Conservation (phyloP, 306 rosid genomes). For the Castanea crenata region DNA sequence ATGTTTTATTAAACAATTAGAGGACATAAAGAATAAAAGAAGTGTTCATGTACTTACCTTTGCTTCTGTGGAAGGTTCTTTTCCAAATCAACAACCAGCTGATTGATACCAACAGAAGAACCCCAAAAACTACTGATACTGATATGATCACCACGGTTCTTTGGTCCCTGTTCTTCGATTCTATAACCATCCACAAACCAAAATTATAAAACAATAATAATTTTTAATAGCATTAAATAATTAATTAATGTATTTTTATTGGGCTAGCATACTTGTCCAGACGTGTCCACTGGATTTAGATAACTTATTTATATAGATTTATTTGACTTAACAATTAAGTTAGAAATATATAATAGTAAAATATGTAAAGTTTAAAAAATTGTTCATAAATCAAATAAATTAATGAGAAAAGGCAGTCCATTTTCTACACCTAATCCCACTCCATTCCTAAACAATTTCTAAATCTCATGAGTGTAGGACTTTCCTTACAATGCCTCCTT, state of each 20-base stretch:
- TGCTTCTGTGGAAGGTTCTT: slow-evolving; percentile 14
- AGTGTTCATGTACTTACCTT: slow-evolving; percentile 25
- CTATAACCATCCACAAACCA: slow-evolving; percentile 15
- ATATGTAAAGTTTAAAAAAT: no score
- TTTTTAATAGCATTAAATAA: not conserved
- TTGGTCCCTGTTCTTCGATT: slow-evolving; percentile 21
- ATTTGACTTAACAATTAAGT: no score
- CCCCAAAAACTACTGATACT: slow-evolving; percentile 23
- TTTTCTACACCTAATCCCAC: slow-evolving; percentile 1
- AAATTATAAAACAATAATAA: not conserved
- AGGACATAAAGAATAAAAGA: not conserved
- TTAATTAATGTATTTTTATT: not conserved
- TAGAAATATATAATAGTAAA: no score
- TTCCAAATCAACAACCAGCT: slow-evolving; percentile 31
- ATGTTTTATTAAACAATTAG: not conserved
- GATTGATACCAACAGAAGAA: slow-evolving; percentile 10
- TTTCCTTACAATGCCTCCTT: not conserved
- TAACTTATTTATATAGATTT: no score
- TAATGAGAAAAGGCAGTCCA: not conserved
- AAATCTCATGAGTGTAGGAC: not conserved
- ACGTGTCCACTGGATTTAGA: no score
- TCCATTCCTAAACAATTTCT: no score
- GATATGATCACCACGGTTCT: slow-evolving; percentile 18
- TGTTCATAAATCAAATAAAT: no score
- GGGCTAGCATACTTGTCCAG: not conserved